Evolutionary conservation across 306 rosid species (phyloP), one percentile per base, ranked within the genome.

Genomic region (Alnus glutinosa): DNA sequence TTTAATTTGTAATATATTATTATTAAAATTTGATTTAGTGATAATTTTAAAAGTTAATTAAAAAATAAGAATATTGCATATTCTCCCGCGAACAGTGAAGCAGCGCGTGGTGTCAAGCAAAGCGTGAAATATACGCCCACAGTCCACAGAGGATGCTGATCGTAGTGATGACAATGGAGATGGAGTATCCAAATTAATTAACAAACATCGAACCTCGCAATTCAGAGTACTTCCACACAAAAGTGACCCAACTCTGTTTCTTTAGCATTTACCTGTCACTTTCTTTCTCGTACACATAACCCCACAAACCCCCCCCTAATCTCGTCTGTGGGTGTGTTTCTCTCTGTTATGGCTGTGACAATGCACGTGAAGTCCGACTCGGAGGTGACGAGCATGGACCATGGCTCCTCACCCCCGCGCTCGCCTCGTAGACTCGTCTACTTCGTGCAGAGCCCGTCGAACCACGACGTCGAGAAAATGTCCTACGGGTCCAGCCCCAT

Each of bases 381-480:
- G 1, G 98, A 95, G 57, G 94, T 84, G 59, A 94, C 98, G 30
- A 89, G 90, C 81, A 74, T 88, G 73, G 97, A 91, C 76, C 96
- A 91, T 30, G 71, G 71, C 28, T 92, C 89, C 0, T 83, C 97
- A 30, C 97, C 95, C 74, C 69, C 85, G 2, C 84, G 91, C 1
- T 94, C 98, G 0, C 98, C 97, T 1, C 93, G 94, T 5, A 84
- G 98, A 32, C 92, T 94, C 10, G 79, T 95, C 0, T 95, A 95
- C 94, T 95, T 91, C 86, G 98, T 95, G 0, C 98, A 92, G 77
- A 95, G 98, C 58, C 98, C 98, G 0, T 95, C 98, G 10, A 89
- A 91, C 87, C 94, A 88, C 64, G 98, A 92, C 77, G 97, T 80
- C 0, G 98, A 95, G 90, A 95, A 92, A 84, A 95, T 92, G 98